Evolutionary conservation across 2,329 filamentous ascomycete genomes (phyloP).

Genomic region (Exserohilum rostratum): DNA sequence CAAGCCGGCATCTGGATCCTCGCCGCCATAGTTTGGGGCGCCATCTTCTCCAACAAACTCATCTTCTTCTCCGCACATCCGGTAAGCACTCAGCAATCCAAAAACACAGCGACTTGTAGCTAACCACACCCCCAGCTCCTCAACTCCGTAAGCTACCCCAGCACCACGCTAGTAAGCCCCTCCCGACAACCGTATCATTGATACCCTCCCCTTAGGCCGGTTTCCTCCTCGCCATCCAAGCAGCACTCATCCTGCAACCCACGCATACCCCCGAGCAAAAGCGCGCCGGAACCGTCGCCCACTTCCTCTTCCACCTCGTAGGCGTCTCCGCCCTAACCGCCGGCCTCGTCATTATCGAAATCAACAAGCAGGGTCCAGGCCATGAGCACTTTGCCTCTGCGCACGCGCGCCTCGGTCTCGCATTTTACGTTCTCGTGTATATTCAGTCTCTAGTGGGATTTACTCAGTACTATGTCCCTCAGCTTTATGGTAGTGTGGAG

Average conservation of each 20-base stretch:
- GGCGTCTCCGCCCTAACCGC: conserved; percentile 66
- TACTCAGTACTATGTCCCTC: conserved; percentile 78
- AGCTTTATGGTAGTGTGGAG: conserved; percentile 76
- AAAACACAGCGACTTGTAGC: not conserved
- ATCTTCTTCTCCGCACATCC: conserved; percentile 91
- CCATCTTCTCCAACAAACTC: conserved; percentile 71
- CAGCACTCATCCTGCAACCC: conserved; percentile 84
- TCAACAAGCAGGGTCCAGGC: conserved; percentile 77
- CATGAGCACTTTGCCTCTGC: conserved; percentile 77
- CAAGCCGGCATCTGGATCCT: conserved; percentile 81
- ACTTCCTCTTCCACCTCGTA: conserved; percentile 73
- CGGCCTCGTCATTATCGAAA: conserved; percentile 74
- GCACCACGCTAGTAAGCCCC: conserved; percentile 11
- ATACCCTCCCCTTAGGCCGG: conserved; percentile 56
- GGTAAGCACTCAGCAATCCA: conserved; percentile 54
- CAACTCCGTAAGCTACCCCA: conserved; percentile 52
- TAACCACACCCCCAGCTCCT: conserved; percentile 50
- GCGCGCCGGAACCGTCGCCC: conserved; percentile 63
- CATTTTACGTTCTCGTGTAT: conserved; percentile 71
- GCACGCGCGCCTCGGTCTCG: conserved; percentile 83
- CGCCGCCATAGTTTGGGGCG: conserved; percentile 75
- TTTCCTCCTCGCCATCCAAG: conserved; percentile 77
- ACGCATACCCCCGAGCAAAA: conserved; percentile 81
- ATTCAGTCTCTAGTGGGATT: conserved; percentile 80
- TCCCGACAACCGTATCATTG: conserved; percentile 24